Evolutionary conservation across 768 basidiomycete genomes (phyloP).

Genomic region (Coprinopsis strossmayeri): DNA sequence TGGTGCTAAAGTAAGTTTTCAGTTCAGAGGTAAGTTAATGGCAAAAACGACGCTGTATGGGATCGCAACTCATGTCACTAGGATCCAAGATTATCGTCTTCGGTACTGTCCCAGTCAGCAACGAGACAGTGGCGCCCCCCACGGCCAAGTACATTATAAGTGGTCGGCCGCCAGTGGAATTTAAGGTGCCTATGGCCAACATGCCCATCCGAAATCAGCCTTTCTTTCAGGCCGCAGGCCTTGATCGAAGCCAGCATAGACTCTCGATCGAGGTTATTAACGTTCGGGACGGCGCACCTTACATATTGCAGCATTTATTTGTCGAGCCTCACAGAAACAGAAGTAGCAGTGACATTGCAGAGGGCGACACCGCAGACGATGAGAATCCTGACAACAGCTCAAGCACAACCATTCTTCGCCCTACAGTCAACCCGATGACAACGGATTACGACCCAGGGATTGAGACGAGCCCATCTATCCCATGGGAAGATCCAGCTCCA

Average conservation of each 20-base stretch:
- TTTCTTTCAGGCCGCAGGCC: conserved; percentile 29
- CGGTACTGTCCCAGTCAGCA: conserved; percentile 38
- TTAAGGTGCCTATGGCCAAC: conserved; percentile 29
- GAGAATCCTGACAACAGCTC: too few species aligned
- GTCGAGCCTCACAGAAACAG: conserved; percentile 21
- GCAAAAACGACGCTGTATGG: not conserved
- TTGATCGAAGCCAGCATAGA: conserved; percentile 22
- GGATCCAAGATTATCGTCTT: conserved; percentile 41
- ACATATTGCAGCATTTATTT: conserved; percentile 33
- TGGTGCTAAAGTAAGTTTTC: conserved; percentile 26
- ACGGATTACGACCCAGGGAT: conserved; percentile 2
- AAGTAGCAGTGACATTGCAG: not conserved
- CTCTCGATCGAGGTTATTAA: conserved; percentile 32
- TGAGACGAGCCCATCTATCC: too few species aligned
- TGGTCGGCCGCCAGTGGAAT: conserved; percentile 22
- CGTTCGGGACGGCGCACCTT: conserved; percentile 30
- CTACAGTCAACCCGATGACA: not conserved
- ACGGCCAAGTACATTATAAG: conserved; percentile 36
- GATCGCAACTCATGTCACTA: conserved; percentile 12
- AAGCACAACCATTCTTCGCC: too few species aligned
- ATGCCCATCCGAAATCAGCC: conserved; percentile 31
- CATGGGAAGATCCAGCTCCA: too few species aligned
- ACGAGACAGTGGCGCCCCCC: conserved; percentile 26
- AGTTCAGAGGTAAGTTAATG: conserved; percentile 29
- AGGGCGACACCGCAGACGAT: not conserved